Evolutionary conservation across 139 green algal genomes (phyloP).

Genomic region (Closterium sp.): DNA sequence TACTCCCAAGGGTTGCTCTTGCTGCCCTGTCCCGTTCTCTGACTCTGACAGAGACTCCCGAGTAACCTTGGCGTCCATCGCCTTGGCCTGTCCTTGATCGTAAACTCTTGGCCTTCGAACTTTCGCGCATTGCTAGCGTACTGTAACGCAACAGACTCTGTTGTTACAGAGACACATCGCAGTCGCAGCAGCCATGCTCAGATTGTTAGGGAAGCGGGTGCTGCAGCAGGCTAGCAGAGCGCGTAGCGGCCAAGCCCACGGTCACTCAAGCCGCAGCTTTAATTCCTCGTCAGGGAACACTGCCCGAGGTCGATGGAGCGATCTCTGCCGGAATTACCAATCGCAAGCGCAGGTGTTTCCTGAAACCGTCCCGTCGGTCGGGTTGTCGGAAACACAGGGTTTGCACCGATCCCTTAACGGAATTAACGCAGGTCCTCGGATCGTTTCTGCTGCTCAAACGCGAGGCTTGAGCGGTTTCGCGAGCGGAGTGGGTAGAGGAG

Average conservation of each 20-base stretch:
- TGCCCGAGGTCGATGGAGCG: neutral
- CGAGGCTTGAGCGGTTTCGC: neutral
- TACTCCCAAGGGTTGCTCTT: neutral
- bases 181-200: neutral
- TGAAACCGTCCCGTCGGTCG: neutral
- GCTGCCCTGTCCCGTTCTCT: neutral
- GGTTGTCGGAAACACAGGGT: neutral
- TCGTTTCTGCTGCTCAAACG: neutral
- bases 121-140: neutral
- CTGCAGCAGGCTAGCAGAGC: neutral
- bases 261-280: neutral
- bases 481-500: neutral
- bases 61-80: neutral
- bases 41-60: neutral
- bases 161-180: neutral
- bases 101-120: neutral
- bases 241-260: neutral
- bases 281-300: neutral
- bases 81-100: neutral
- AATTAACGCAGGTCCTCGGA: neutral
- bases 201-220: neutral
- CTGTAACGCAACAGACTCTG: too few relatives aligned
- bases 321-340: neutral
- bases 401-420: neutral
- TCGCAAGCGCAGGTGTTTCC: neutral